A percentile compares a stretch with the other conserved stretches of the same genome.
Conservation (phyloP, 305 asterid species). For the Fraxinus albicans region DNA sequence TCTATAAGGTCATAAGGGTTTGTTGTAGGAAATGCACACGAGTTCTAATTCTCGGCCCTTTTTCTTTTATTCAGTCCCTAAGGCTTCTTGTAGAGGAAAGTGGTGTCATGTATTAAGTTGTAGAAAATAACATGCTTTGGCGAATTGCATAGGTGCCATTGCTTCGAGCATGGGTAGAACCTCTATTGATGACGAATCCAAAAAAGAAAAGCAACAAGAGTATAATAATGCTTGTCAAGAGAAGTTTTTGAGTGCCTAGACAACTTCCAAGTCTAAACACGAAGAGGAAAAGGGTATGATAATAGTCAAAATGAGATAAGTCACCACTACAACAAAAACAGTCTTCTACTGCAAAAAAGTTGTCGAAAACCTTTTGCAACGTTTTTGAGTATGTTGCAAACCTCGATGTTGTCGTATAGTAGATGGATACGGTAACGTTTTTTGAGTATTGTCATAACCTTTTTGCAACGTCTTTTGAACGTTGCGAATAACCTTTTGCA, state of each 20-base stretch:
- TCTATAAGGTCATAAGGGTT: background rate
- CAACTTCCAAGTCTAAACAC: slow-evolving; percentile 27
- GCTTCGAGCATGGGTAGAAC: slow-evolving; percentile 59
- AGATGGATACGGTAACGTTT: no score
- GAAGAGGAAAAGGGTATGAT: slow-evolving; percentile 27
- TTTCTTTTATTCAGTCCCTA: slow-evolving; percentile 53
- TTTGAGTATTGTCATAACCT: no score
- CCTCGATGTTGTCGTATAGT: no score
- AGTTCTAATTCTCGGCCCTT: slow-evolving; percentile 13
- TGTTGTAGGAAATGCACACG: background rate
- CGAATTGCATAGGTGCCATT: slow-evolving; percentile 66
- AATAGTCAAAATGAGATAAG: slow-evolving; percentile 31
- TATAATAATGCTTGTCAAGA: slow-evolving; percentile 72
- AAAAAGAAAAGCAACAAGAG: slow-evolving; percentile 64
- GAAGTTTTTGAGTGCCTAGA: slow-evolving; percentile 56
- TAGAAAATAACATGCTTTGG: slow-evolving; percentile 62
- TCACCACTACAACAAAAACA: background rate
- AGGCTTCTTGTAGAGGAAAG: slow-evolving; percentile 74
- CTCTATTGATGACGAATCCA: slow-evolving; percentile 46
- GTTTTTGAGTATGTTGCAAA: no score
- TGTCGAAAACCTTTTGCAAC: no score
- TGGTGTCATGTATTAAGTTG: slow-evolving; percentile 38
- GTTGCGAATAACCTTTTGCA: no score
- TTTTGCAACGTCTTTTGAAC: no score
- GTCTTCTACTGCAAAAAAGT: no score